A percentile compares a stretch with the other conserved stretches of the same genome.
Evolutionary conservation across 2,329 filamentous ascomycete genomes (phyloP).

Genomic region (Exophiala sp.): DNA sequence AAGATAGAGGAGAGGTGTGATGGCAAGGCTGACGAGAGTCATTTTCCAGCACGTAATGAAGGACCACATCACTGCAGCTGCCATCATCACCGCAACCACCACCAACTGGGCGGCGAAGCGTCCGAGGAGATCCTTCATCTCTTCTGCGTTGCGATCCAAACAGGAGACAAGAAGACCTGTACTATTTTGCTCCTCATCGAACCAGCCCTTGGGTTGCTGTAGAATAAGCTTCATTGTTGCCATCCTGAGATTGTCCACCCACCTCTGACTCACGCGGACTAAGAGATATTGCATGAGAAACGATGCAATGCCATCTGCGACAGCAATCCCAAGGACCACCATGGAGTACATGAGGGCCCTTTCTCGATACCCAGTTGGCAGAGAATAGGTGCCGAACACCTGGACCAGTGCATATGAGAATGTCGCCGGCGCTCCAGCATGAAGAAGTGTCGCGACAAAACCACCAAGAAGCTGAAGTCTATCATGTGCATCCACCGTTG

Average conservation of each 20-base stretch:
- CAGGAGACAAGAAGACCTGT: constrained; percentile 60
- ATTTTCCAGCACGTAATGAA: constrained; percentile 70
- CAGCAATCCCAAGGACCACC: constrained; percentile 60
- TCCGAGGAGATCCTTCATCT: constrained; percentile 76
- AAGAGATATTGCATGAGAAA: constrained; percentile 66
- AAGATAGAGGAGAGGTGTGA: constrained; percentile 60
- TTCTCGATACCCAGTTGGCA: constrained; percentile 43
- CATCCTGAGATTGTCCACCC: constrained; percentile 66
- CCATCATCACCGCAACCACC: constrained; percentile 60
- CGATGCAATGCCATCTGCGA: constrained; percentile 58
- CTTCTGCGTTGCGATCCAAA: constrained; percentile 76
- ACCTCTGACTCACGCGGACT: constrained; percentile 65
- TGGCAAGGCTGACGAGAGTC: constrained; percentile 66
- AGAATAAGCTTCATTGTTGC: constrained; percentile 65
- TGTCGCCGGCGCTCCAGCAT: constrained; percentile 62
- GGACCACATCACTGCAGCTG: constrained; percentile 68
- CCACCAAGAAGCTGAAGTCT: constrained; percentile 55
- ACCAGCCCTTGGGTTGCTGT: constrained; percentile 71
- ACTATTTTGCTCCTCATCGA: constrained; percentile 62
- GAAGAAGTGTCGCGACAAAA: constrained; percentile 55
- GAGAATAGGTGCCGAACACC: constrained; percentile 65
- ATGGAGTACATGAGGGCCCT: constrained; percentile 62
- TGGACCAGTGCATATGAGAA: constrained; percentile 73
- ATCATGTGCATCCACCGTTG: constrained; percentile 50
- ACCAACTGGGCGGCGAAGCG: constrained; percentile 68